Base-by-base conservation (phyloP, 345 rosid species). In the Euphorbia pulcherrima region DNA sequence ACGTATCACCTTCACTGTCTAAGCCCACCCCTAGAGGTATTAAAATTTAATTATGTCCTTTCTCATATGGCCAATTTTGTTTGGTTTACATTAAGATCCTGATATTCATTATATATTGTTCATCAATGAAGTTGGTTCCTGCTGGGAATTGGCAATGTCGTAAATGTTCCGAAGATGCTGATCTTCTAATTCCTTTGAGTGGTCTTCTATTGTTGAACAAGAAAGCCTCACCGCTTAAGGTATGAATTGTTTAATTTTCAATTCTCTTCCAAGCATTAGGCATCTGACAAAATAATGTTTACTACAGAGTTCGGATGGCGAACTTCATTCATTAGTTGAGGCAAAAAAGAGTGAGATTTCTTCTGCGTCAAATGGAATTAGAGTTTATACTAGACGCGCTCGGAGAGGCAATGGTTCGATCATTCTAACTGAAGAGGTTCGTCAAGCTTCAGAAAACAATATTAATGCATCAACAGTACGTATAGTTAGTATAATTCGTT, bases 1-100 rank as follows among this genome's bases (percentile, higher is more conserved):
- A 67, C 62, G 16, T 67, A 33, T 55, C 70, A 67, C 40, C 62
- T 67, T 1, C 52, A 55, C 26, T 67, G 71, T 52, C 53, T 67
- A 16, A 55, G 20, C 11, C 71, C 71, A 67, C 40, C 62, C 17
- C 53, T 67, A 6, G 52, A 67, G 24, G 70, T 67, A 67, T 40
- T 50, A 12, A 24, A 55, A 11, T 24, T 37, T 39, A 16, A n/a
- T n/a, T n/a, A n/a, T 39, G 18, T 40, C 35, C 37, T 50, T 30
- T 13, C 51, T 41, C 27, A 61, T 21, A 3, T 23, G 39, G 26
- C 13, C n/a, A 9, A 23, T 67, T 55, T 13, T 5, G 40, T 53
- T 52, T 40, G 13, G 56, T 55, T 24, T 23, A 23, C 18, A 8
- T 26, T 35, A 18, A 21, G 24, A 66, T 66, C 24, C 51, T 67